Evolutionary conservation across 306 rosid genomes (phyloP), one percentile per base, ranked within the genome.

Genomic region (Sicyos baderoa): DNA sequence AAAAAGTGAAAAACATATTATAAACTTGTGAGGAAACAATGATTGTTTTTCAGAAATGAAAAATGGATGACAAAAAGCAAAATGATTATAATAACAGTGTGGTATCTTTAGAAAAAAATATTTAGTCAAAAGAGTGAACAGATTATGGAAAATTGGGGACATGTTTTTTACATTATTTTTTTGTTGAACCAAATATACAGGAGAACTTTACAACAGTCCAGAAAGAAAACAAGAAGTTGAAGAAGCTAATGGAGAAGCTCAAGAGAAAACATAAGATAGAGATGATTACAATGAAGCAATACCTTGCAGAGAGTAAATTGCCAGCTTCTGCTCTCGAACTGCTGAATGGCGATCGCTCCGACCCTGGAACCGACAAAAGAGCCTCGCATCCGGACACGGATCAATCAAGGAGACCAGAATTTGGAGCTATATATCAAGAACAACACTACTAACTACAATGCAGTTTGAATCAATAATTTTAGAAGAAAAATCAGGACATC

Each of bases 231-330:
- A 96, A 88, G 70, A 85, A 72, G 72, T 76, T 94, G 71, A 94
- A 64, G 80, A 94, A 76, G 84, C 96, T 90, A 83, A 80, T 90
- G 79, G 99, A 94, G 74, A 94, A 94, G 81, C 69, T 85, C 22
- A 90, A 88, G 74, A 81, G 88, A 77, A 94, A 90, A 62, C 97
- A 94, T 77, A 94, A 90, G 88, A 94, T 85, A 95, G 99, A 94
- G 85, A 73, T 88, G 88, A 76, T 82, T 55, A 94, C 97, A 63
- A 94, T 82, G 90, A 90, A 90, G 81, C 97, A 94, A 75, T 90
- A 94, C 70, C 79, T 94, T 73, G 97, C 90, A 32, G 95, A 88
- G 78, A 94, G 97, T 77, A 88, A 79, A 68, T 48, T 94, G 78
- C 99, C 97, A 10, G 86, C 87, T 73, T 85, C 99, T 32, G 99